Evolutionary conservation across 164 flowering plant species (phyloP).

Genomic region (Macadamia integrifolia): DNA sequence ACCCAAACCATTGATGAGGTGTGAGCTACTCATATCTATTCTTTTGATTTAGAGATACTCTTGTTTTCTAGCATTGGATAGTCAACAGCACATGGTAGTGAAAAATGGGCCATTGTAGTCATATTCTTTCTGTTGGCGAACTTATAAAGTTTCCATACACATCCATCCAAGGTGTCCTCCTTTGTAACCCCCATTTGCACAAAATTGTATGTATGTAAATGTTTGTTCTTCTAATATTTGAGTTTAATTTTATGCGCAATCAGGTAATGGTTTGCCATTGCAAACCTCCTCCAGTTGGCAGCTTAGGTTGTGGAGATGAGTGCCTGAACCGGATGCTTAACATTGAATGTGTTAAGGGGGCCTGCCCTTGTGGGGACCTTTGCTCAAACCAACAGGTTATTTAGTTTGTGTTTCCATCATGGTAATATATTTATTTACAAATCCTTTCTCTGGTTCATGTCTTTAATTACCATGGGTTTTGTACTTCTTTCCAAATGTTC

Average conservation of each 20-base stretch:
- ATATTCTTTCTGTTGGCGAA: too few species aligned
- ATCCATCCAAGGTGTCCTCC: too few species aligned
- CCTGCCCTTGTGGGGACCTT: conserved; percentile 91
- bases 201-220: too few species aligned
- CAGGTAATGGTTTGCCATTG: conserved; percentile 99
- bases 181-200: too few species aligned
- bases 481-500: neutral
- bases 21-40: conserved; percentile 6
- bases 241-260: conserved; percentile 4
- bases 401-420: neutral
- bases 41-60: neutral
- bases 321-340: conserved; percentile 94
- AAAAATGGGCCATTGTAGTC: too few species aligned
- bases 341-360: conserved; percentile 86
- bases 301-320: conserved; percentile 77
- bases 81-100: too few species aligned
- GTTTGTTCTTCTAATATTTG: neutral
- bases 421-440: neutral
- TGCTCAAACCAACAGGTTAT: conserved; percentile 94
- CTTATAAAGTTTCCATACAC: too few species aligned
- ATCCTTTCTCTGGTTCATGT: neutral
- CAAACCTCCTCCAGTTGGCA: conserved; percentile 58
- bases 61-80: neutral
- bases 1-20: conserved; percentile 92
- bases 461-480: neutral